These are phyloP conservation scores for Paecilomyces formosus DNA, from an alignment of 2,329 filamentous ascomycete genomes.

Conservation along the genomic window DNA sequence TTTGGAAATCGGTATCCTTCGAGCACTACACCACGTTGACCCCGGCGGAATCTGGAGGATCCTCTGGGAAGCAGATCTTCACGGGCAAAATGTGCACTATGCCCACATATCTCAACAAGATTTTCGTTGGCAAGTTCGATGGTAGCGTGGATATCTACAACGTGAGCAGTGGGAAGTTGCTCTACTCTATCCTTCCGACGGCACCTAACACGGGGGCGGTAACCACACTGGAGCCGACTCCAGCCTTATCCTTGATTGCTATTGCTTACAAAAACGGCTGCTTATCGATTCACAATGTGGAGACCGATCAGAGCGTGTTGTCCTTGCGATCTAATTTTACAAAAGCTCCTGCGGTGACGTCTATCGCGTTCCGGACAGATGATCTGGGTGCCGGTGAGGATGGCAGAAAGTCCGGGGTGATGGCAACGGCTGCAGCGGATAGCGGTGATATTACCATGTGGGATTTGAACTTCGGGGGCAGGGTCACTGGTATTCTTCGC, in stretches of 20 bases:
- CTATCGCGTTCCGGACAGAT: constrained; percentile 86
- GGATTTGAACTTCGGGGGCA: constrained; percentile 86
- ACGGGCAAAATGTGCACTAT: constrained; percentile 76
- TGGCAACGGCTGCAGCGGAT: constrained; percentile 76
- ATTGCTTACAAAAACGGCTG: constrained; percentile 79
- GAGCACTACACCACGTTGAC: constrained; percentile 86
- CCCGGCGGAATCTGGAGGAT: constrained; percentile 49
- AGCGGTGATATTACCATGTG: constrained; percentile 91
- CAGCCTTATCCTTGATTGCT: constrained; percentile 76
- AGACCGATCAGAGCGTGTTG: constrained; percentile 66
- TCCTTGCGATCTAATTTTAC: constrained; percentile 59
- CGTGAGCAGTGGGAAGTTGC: constrained; percentile 78
- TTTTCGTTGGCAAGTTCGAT: constrained; percentile 80
- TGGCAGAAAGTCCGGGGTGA: constrained; percentile 76
- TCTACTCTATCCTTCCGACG: constrained; percentile 81
- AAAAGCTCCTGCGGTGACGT: constrained; percentile 59
- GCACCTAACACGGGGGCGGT: constrained; percentile 66
- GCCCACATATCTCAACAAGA: constrained; percentile 94
- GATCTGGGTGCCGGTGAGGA: constrained; percentile 81
- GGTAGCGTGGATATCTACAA: constrained; percentile 98
- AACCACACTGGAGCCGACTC: constrained; percentile 78
- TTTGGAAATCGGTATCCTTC: constrained; percentile 77
- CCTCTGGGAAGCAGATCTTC: constrained; percentile 58
- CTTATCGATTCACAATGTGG: constrained; percentile 72
- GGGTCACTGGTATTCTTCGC: constrained; percentile 77